These are phyloP conservation scores for Candolleomyces efflorescens DNA, from an alignment of 768 basidiomycete species.

Conservation along the genomic window DNA sequence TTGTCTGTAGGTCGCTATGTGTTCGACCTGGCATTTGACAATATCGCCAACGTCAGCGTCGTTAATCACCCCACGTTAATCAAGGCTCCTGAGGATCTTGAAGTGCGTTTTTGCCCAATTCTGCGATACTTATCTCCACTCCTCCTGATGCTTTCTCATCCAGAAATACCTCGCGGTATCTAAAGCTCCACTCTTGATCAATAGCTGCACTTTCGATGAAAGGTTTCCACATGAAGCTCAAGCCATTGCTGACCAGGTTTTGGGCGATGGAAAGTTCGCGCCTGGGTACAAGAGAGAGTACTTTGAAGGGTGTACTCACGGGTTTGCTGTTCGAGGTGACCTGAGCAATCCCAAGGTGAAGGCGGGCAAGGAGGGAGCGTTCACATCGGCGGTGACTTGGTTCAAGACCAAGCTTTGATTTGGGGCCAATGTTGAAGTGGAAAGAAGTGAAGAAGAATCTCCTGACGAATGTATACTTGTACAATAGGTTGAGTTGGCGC, in stretches of 20 bases:
- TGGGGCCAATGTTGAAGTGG: too few species aligned
- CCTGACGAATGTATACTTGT: too few species aligned
- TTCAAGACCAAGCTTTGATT: slow-evolving; percentile 34
- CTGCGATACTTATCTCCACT: neutral
- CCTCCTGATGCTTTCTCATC: neutral
- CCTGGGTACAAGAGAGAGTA: slow-evolving; percentile 48
- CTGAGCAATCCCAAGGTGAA: slow-evolving; percentile 46
- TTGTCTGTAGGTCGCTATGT: slow-evolving; percentile 42
- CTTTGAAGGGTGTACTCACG: slow-evolving; percentile 47
- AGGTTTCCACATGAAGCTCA: slow-evolving; percentile 47
- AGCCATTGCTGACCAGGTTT: slow-evolving; percentile 42
- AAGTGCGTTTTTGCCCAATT: slow-evolving; percentile 31
- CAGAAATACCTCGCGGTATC: slow-evolving; percentile 45
- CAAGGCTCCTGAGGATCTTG: slow-evolving; percentile 53
- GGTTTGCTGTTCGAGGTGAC: slow-evolving; percentile 52
- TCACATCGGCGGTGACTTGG: slow-evolving; percentile 54
- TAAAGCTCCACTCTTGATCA: slow-evolving; percentile 60
- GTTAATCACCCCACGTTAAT: slow-evolving; percentile 64
- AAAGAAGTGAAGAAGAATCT: too few species aligned
- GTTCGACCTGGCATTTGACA: slow-evolving; percentile 60
- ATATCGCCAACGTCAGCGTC: slow-evolving; percentile 42
- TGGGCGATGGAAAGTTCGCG: slow-evolving; percentile 41
- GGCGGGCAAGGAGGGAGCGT: slow-evolving; percentile 61
- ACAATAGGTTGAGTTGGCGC: too few species aligned
- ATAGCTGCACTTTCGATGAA: slow-evolving; percentile 52